Conservation (phyloP, 2,329 filamentous ascomycete genomes). For the Penicillium occitanis region DNA sequence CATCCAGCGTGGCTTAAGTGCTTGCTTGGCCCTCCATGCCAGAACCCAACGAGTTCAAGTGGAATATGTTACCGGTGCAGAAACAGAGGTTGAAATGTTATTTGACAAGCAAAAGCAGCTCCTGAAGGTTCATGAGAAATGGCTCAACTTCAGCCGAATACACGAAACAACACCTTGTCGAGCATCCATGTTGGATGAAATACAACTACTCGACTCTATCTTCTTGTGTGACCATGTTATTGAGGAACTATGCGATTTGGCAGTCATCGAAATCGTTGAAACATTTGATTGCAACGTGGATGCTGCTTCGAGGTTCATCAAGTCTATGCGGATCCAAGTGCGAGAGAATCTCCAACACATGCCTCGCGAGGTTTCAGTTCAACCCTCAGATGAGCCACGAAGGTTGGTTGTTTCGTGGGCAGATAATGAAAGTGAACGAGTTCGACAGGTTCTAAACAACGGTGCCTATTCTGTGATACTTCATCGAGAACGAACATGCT, state of each 20-base stretch:
- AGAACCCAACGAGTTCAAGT: background rate
- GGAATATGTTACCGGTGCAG: background rate
- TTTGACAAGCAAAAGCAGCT: background rate
- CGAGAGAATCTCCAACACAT: background rate
- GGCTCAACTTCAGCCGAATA: background rate
- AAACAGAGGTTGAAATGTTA: background rate
- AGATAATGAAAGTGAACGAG: background rate
- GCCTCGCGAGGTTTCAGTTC: background rate
- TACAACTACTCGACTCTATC: background rate
- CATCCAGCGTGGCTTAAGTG: background rate
- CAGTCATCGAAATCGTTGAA: background rate
- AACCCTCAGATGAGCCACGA: background rate
- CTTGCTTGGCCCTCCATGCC: background rate
- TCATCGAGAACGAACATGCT: background rate
- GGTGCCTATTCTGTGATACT: background rate
- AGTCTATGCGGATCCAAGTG: background rate
- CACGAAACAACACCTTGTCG: background rate
- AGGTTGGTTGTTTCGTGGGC: background rate
- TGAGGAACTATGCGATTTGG: conserved; percentile 5
- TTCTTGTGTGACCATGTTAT: conserved; percentile 6
- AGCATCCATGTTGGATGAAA: background rate
- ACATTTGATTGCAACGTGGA: background rate
- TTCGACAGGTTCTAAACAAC: background rate
- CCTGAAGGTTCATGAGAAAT: conserved; percentile 3
- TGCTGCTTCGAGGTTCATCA: background rate